Conservation (phyloP, 2,329 filamentous ascomycete species). For the Hymenoscyphus repandus region DNA sequence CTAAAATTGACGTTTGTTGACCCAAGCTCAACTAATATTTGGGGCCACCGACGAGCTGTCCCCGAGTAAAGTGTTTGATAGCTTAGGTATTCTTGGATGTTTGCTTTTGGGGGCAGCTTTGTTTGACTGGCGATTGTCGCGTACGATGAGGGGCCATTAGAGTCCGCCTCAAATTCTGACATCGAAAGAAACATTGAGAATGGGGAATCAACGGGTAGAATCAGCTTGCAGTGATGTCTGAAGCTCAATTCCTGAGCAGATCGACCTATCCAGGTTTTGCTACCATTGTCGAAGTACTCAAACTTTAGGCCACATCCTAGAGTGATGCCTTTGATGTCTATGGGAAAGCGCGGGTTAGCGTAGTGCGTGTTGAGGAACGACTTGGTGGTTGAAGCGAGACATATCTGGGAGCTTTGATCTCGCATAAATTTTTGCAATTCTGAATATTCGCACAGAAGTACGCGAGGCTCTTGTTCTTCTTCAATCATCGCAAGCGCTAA, state of each 20-base stretch:
- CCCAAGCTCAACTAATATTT: slow-evolving; percentile 44
- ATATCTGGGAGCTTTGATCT: slow-evolving; percentile 9
- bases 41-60: slow-evolving; percentile 40
- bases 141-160: slow-evolving; percentile 34
- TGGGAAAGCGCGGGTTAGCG: slow-evolving; percentile 26
- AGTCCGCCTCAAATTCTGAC: slow-evolving; percentile 15
- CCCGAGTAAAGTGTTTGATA: slow-evolving; percentile 41
- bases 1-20: slow-evolving; percentile 56
- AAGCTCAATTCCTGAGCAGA: slow-evolving; percentile 25
- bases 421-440: slow-evolving; percentile 13
- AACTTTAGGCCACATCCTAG: slow-evolving; percentile 27
- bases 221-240: slow-evolving; percentile 31
- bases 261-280: slow-evolving; percentile 25
- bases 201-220: slow-evolving; percentile 30
- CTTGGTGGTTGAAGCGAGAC: slow-evolving; percentile 31
- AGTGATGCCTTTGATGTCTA: slow-evolving; percentile 21
- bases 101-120: slow-evolving; percentile 41
- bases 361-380: slow-evolving; percentile 32
- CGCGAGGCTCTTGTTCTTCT: background rate
- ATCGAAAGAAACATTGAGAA: slow-evolving; percentile 18
- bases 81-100: slow-evolving; percentile 43
- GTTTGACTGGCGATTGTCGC: slow-evolving; percentile 40
- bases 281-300: slow-evolving; percentile 27
- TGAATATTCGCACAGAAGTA: slow-evolving; percentile 15
- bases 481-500: slow-evolving; percentile 30